Percentiles rank a stretch among this genome's conserved stretches.
These are phyloP conservation scores for Piedraia hortae DNA, from an alignment of 2,329 filamentous ascomycete species.

Conservation along the genomic window DNA sequence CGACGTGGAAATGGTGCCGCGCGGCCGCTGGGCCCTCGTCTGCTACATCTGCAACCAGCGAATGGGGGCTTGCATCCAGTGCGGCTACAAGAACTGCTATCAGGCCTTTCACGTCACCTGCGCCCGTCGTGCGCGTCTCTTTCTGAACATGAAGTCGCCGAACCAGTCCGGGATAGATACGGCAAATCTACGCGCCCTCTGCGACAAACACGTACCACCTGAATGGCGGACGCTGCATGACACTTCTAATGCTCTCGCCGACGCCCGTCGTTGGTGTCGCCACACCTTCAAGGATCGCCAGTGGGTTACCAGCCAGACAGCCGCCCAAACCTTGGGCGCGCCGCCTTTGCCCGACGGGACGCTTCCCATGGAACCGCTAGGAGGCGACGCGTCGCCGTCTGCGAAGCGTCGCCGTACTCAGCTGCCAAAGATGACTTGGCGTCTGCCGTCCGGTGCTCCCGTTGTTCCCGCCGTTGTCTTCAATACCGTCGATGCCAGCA, in stretches of 20 bases:
- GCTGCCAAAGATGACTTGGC: constrained; percentile 49
- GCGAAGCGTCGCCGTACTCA: constrained; percentile 28
- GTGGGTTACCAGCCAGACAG: constrained; percentile 75
- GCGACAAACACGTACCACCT: constrained; percentile 73
- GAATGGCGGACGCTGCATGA: constrained; percentile 75
- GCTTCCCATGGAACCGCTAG: constrained; percentile 7
- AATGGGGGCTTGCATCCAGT: constrained; percentile 97
- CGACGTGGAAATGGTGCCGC: constrained; percentile 92
- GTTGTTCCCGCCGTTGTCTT: constrained; percentile 78
- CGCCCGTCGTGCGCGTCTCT: constrained; percentile 62
- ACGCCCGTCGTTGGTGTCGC: constrained; percentile 73
- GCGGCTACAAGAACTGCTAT: constrained; percentile 90
- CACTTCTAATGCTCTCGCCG: constrained; percentile 50
- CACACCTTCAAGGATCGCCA: constrained; percentile 65
- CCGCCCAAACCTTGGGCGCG: constrained; percentile 56
- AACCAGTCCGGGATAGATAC: constrained; percentile 56
- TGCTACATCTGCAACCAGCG: constrained; percentile 95
- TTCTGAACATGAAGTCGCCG: constrained; percentile 86
- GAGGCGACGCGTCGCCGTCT: constrained; percentile 26
- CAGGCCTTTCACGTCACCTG: constrained; percentile 95
- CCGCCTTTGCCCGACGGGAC: constrained; percentile 21
- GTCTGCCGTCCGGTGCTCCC: constrained; percentile 75
- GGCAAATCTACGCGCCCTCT: constrained; percentile 75
- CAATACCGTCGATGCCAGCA: constrained; percentile 56
- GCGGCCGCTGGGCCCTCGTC: constrained; percentile 55